Percentiles rank a stretch among this genome's conserved stretches.
These are phyloP conservation scores for Cornus suecica DNA, from an alignment of 148 eudicot species.

Conservation along the genomic window DNA sequence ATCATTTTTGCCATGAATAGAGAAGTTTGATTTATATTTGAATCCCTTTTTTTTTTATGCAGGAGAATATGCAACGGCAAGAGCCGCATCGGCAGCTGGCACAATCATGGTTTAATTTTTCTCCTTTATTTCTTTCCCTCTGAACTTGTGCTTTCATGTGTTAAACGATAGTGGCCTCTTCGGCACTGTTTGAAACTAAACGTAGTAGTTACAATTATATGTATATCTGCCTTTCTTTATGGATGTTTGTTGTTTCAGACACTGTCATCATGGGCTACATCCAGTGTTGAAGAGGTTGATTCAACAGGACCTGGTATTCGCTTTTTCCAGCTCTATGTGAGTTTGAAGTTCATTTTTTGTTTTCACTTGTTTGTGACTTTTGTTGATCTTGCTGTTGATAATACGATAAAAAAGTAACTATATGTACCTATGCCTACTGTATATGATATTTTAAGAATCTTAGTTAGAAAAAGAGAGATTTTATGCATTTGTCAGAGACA, in stretches of 20 bases:
- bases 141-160: constrained; percentile 1
- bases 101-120: constrained; percentile 71
- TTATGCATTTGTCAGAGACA: too few species aligned
- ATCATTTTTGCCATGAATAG: too few species aligned
- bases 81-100: constrained; percentile 83
- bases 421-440: too few species aligned
- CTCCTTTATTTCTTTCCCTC: not conserved
- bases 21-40: not conserved
- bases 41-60: constrained; percentile 19
- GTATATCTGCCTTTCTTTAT: not conserved
- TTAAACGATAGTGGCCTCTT: not conserved
- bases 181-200: not conserved
- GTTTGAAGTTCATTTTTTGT: constrained; percentile 21
- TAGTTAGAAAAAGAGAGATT: too few species aligned
- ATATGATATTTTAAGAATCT: too few species aligned
- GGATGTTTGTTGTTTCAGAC: constrained; percentile 43
- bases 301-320: constrained; percentile 79
- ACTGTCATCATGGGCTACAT: constrained; percentile 75
- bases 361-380: not conserved
- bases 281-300: constrained; percentile 87
- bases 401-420: too few species aligned
- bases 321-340: constrained; percentile 90
- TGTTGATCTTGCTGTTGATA: not conserved
- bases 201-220: too few species aligned
- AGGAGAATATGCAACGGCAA: constrained; percentile 88